Evolutionary conservation across 208 protist genomes (phyloP).

Genomic region (Trypanosoma cruzi): DNA sequence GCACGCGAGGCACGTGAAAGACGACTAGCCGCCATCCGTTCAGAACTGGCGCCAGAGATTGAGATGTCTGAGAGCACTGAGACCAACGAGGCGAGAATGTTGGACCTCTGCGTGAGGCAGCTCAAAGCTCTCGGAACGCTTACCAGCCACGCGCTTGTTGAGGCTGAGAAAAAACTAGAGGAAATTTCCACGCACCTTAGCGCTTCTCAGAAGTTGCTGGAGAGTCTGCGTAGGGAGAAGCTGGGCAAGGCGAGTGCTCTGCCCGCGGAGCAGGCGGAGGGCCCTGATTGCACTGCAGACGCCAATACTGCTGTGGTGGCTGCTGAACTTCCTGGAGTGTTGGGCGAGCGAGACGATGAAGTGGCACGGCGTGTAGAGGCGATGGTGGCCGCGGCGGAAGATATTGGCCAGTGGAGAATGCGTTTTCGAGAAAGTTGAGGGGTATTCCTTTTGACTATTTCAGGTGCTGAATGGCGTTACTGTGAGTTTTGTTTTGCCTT

Average conservation of each 20-base stretch:
- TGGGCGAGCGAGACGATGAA: not conserved
- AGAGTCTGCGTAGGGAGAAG: slow-evolving; percentile 12
- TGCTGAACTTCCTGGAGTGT: not conserved
- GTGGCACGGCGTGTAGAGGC: slow-evolving; percentile 17
- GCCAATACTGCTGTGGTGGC: not conserved
- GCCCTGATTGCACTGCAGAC: not conserved
- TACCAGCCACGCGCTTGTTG: slow-evolving; percentile 35
- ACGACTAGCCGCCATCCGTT: slow-evolving; percentile 45
- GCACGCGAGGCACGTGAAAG: slow-evolving; percentile 34
- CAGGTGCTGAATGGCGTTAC: not conserved
- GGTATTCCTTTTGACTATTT: not conserved
- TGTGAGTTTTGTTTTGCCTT: not conserved
- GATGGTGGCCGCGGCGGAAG: slow-evolving; percentile 16
- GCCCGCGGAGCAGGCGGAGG: not conserved
- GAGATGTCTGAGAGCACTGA: slow-evolving; percentile 33
- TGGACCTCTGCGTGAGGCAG: slow-evolving; percentile 67
- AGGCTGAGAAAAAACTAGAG: slow-evolving; percentile 38
- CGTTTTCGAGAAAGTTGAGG: not conserved
- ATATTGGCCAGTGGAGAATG: slow-evolving; percentile 20
- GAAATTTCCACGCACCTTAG: slow-evolving; percentile 21
- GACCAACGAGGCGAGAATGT: slow-evolving; percentile 35
- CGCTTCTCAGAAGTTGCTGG: slow-evolving; percentile 7
- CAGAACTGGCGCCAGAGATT: slow-evolving; percentile 37
- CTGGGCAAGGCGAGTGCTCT: not conserved
- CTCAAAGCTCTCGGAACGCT: slow-evolving; percentile 63